These are phyloP conservation scores for Gracilaria gracilis DNA, from an alignment of 23 red algal genomes.

Conservation along the genomic window DNA sequence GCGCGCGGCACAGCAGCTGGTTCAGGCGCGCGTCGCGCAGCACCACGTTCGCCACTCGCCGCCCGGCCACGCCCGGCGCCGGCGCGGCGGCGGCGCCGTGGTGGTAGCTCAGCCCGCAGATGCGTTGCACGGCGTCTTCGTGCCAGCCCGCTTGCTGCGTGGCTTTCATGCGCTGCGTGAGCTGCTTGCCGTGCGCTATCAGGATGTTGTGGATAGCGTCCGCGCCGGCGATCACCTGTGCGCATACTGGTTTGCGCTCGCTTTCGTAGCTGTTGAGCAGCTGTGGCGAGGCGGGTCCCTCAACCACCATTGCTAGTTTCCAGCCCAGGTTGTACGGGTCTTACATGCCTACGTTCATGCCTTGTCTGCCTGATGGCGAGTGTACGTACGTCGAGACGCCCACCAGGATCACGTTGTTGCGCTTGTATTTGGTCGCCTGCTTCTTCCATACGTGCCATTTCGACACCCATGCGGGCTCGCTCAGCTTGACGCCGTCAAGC, in stretches of 20 bases:
- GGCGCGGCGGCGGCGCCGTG: not conserved
- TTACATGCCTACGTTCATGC: conserved; percentile 11
- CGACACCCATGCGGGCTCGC: not conserved
- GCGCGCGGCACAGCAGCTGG: not conserved
- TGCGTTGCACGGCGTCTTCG: not conserved
- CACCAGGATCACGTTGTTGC: not conserved
- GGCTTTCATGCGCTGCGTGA: not conserved
- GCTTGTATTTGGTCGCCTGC: not conserved
- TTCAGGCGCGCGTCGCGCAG: not conserved
- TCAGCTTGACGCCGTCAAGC: not conserved
- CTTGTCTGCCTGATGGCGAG: conserved; percentile 2
- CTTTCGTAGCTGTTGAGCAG: not conserved
- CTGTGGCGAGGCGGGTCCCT: not conserved
- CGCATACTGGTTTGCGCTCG: not conserved
- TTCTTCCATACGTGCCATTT: conserved; percentile 29
- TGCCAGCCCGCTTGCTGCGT: conserved; percentile 3
- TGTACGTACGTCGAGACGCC: not conserved
- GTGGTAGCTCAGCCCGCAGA: conserved; percentile 1
- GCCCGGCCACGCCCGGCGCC: not conserved
- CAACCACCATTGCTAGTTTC: not conserved
- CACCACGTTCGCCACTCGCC: not conserved
- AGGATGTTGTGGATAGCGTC: conserved; percentile 21
- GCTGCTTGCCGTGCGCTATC: not conserved
- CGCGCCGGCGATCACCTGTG: not conserved
- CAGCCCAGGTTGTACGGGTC: conserved; percentile 13